phyloP scores from a whole-genome alignment of 257 asterid genomes.

The Solanum sitiens region DNA sequence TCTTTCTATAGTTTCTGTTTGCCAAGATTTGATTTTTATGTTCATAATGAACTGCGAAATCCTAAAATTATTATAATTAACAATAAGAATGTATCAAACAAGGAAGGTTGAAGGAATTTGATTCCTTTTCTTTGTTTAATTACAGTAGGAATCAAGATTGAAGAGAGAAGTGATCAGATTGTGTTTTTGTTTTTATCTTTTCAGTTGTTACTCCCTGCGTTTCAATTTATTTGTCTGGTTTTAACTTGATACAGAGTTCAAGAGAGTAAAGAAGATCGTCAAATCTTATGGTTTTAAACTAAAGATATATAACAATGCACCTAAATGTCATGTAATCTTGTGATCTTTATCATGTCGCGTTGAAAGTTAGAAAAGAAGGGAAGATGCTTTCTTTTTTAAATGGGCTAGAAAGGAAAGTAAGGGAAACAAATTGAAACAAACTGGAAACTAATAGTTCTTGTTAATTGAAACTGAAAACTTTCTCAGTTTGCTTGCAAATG shows the following conservation, averaged over 20 bases:
- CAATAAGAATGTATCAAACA: not conserved
- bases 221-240: not conserved
- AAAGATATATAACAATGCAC: not conserved
- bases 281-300: not conserved
- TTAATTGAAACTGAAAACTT: not conserved
- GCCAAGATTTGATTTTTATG: not conserved
- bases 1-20: not conserved
- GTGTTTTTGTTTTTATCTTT: not conserved
- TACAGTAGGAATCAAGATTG: not conserved
- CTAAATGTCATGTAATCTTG: not conserved
- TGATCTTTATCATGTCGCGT: not conserved
- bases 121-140: not conserved
- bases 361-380: not conserved
- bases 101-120: not conserved
- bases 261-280: not conserved
- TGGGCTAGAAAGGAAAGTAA: not conserved
- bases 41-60: not conserved
- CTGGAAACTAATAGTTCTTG: not conserved
- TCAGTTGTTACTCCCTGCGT: not conserved
- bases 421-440: not conserved
- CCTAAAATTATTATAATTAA: not conserved
- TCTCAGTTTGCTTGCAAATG: slow-evolving; percentile 3
- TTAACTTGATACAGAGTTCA: not conserved
- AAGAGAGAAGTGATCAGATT: not conserved
- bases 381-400: not conserved